These are phyloP conservation scores for Chloranthus sessilifolius DNA, from an alignment of 164 flowering plant species.

Conservation along the genomic window DNA sequence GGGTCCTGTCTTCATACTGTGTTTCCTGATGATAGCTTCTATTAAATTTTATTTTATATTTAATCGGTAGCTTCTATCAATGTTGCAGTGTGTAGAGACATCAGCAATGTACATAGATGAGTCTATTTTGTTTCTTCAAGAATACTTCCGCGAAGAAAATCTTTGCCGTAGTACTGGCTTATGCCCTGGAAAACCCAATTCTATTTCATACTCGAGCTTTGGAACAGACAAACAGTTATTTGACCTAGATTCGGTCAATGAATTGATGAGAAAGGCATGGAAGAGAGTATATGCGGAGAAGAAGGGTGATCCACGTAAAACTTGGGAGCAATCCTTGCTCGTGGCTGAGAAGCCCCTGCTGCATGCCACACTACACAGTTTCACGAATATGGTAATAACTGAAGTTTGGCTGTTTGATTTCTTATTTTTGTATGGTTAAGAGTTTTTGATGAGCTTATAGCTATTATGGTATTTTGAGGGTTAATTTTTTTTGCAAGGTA, in stretches of 20 bases:
- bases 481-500: too few relatives aligned
- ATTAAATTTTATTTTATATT: too few relatives aligned
- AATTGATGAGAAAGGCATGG: constrained; percentile 1
- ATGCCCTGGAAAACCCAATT: constrained; percentile 6
- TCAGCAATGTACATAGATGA: constrained; percentile 8
- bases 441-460: too few relatives aligned
- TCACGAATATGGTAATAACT: neutral
- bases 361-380: too few relatives aligned
- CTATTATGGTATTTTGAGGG: too few relatives aligned
- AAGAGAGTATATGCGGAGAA: neutral
- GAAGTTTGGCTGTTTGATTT: neutral
- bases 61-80: neutral
- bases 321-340: neutral
- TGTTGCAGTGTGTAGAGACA: constrained; percentile 16
- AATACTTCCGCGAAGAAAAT: constrained; percentile 14
- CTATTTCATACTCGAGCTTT: neutral
- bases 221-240: neutral
- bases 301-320: neutral
- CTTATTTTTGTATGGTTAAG: neutral
- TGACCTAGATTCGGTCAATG: neutral
- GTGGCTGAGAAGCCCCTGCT: neutral
- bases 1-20: neutral
- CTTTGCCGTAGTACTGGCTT: constrained; percentile 19
- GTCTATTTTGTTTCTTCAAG: constrained; percentile 16
- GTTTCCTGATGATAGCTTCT: neutral